Conservation (phyloP, 352 stramenopile genomes). For the Phytophthora europaea region DNA sequence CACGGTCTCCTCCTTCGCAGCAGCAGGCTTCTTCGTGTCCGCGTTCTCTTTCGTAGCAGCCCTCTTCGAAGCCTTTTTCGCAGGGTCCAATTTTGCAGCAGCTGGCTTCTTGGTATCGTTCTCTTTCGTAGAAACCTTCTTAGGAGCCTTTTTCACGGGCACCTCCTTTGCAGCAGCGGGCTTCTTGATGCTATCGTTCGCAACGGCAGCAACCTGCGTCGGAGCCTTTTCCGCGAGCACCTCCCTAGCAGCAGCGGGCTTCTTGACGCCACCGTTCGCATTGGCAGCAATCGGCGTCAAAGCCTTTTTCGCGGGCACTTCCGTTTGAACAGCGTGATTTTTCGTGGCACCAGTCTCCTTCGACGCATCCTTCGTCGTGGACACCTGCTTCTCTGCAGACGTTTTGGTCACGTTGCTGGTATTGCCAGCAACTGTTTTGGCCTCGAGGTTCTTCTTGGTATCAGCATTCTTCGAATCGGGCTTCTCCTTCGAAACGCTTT, state of each 20-base stretch:
- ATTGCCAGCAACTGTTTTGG: not conserved
- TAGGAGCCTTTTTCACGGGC: too few species aligned
- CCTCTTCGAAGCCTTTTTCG: too few species aligned
- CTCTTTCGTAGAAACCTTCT: too few species aligned
- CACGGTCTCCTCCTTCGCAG: not conserved
- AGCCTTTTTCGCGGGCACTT: not conserved
- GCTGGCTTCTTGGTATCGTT: too few species aligned
- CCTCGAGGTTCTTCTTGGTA: slow-evolving; percentile 18
- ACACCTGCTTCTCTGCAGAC: not conserved
- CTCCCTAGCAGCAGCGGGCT: too few species aligned
- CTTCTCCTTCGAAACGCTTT: not conserved
- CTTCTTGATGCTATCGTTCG: too few species aligned
- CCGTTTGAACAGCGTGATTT: not conserved
- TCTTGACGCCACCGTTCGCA: too few species aligned
- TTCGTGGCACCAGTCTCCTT: not conserved
- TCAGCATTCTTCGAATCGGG: slow-evolving; percentile 6
- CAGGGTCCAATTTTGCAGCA: too few species aligned
- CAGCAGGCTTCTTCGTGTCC: not conserved
- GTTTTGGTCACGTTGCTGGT: not conserved
- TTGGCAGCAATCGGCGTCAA: not conserved
- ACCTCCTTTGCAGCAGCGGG: too few species aligned
- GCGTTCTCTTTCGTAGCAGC: too few species aligned
- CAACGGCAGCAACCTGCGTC: too few species aligned
- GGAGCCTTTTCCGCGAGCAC: too few species aligned
- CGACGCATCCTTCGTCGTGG: not conserved